Percentiles rank a stretch among this genome's conserved stretches.
Conservation (phyloP, 2,329 filamentous ascomycete genomes). For the Colletotrichum sp. region DNA sequence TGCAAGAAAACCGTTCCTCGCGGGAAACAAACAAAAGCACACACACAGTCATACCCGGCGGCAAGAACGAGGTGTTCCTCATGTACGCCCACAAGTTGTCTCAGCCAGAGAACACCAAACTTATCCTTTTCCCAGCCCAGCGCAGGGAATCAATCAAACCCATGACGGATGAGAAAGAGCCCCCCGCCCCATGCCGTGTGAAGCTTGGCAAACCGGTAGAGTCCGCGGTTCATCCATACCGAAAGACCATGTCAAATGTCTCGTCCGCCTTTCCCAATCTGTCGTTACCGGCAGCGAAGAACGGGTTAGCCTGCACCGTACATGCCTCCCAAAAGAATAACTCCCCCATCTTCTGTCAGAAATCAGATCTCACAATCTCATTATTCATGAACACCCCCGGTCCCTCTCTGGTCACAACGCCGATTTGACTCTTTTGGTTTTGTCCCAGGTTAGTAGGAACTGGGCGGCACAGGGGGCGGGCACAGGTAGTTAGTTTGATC, state of each 20-base stretch:
- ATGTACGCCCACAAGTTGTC: background rate
- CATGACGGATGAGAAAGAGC: background rate
- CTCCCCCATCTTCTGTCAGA: background rate
- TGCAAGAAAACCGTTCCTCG: background rate
- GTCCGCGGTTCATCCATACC: background rate
- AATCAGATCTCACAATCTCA: constrained; percentile 1
- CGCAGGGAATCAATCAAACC: background rate
- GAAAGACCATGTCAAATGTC: background rate
- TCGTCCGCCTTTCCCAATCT: background rate
- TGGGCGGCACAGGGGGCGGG: background rate
- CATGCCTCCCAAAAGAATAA: background rate
- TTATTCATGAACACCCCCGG: background rate
- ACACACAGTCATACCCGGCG: background rate
- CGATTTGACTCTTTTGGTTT: background rate
- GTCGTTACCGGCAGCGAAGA: background rate
- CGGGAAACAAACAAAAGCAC: background rate
- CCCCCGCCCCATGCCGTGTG: background rate
- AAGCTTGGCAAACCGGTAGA: background rate
- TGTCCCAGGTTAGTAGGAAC: background rate
- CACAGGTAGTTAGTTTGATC: background rate
- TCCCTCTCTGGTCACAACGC: background rate
- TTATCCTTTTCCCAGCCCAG: background rate
- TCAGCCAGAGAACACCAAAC: background rate
- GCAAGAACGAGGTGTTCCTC: background rate
- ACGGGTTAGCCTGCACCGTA: background rate